Evolutionary conservation across 1,284 basidiomycete species (phyloP).

Genomic region (Apiotrichum laibachii): DNA sequence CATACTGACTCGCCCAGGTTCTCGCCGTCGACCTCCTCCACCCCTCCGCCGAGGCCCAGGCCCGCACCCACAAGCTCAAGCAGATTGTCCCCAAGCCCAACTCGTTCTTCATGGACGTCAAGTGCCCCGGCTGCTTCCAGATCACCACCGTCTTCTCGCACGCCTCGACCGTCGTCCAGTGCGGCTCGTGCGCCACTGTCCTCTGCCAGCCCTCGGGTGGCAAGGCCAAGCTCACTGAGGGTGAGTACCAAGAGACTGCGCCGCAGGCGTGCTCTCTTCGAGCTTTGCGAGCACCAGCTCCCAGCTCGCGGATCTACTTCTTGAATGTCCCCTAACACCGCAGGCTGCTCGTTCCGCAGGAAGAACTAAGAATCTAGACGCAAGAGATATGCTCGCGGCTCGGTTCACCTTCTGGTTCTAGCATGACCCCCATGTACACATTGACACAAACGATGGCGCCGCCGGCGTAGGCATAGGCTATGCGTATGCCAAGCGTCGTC

Average conservation of each 20-base stretch:
- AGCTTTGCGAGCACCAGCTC: no score
- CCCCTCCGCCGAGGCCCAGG: slow-evolving; percentile 84
- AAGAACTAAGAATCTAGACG: slow-evolving; percentile 47
- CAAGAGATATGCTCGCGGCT: slow-evolving; percentile 12
- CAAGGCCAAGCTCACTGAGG: slow-evolving; percentile 96
- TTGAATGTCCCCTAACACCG: no score
- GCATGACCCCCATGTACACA: slow-evolving; percentile 29
- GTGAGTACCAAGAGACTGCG: slow-evolving; percentile 57
- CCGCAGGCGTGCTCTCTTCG: no score
- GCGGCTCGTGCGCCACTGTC: slow-evolving; percentile 88
- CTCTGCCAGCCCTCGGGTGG: slow-evolving; percentile 99
- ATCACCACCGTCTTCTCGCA: slow-evolving; percentile 56
- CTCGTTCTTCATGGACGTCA: slow-evolving; percentile 99
- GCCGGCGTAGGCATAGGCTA: not conserved
- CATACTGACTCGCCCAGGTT: slow-evolving; percentile 61
- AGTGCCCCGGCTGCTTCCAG: slow-evolving; percentile 80
- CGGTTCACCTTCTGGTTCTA: slow-evolving; percentile 22
- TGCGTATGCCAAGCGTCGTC: not conserved
- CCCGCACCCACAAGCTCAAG: slow-evolving; percentile 97
- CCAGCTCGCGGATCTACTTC: no score
- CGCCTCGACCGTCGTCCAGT: slow-evolving; percentile 58
- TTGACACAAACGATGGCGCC: slow-evolving; percentile 19
- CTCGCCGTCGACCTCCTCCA: slow-evolving; percentile 98
- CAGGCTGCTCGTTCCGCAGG: slow-evolving; percentile 55
- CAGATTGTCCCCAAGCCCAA: slow-evolving; percentile 96